Evolutionary conservation across 129 eudicot species (phyloP).

Genomic region (Scalesia atractyloides): DNA sequence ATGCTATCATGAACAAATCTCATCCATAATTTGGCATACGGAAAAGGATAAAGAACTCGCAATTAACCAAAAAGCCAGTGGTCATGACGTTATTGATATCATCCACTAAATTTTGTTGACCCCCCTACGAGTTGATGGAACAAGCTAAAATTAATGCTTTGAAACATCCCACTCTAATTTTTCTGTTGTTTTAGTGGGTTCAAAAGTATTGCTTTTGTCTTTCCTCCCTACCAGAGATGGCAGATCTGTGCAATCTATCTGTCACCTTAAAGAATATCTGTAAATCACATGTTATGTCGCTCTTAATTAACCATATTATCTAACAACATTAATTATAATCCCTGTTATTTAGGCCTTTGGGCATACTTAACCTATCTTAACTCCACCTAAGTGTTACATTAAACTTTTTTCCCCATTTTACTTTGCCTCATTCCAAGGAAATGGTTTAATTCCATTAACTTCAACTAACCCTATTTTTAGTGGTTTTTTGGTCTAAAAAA

Average conservation of each 20-base stretch:
- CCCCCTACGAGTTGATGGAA: background rate
- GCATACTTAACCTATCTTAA: no score
- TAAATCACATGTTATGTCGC: background rate
- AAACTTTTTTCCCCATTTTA: no score
- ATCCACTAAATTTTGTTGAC: constrained; percentile 15
- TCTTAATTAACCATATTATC: background rate
- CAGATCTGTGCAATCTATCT: background rate
- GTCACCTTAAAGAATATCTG: constrained; percentile 8
- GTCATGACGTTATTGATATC: constrained; percentile 17
- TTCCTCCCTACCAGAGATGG: background rate
- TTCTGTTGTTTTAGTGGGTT: constrained; percentile 6
- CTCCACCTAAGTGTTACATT: no score
- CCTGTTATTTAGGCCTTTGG: no score
- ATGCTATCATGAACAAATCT: constrained; percentile 13
- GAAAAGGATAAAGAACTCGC: constrained; percentile 13
- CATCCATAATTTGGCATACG: constrained; percentile 17
- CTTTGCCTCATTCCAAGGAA: no score
- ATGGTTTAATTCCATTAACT: no score
- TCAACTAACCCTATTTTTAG: no score
- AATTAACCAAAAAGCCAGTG: constrained; percentile 1
- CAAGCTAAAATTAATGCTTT: constrained; percentile 9
- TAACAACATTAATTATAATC: background rate
- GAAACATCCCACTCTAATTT: background rate
- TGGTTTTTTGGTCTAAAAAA: no score
- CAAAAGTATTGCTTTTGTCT: constrained; percentile 20